phyloP scores from a whole-genome alignment of 2,329 filamentous ascomycete genomes.

The Stylonectria norvegica region DNA sequence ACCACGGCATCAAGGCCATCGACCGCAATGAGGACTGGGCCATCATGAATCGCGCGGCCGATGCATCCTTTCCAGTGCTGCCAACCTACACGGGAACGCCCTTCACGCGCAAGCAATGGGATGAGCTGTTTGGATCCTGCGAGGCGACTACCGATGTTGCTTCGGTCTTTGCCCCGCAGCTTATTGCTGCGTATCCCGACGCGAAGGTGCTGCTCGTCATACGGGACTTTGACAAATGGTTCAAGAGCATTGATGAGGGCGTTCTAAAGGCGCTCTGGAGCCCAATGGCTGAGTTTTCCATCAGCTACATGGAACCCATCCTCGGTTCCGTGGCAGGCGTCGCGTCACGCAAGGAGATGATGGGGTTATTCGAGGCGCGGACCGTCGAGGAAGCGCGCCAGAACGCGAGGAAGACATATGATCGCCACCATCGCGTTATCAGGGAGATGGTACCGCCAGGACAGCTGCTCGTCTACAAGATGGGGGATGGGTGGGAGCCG shows the following conservation, averaged over 20 bases:
- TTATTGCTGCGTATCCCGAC: conserved; percentile 31
- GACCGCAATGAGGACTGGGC: conserved; percentile 22
- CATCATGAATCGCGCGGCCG: conserved; percentile 26
- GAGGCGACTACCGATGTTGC: conserved; percentile 32
- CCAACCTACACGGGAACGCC: conserved; percentile 26
- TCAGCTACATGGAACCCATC: conserved; percentile 26
- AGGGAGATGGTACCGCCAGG: conserved; percentile 24
- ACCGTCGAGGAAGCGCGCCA: conserved; percentile 19
- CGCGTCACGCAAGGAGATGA: conserved; percentile 24
- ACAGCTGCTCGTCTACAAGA: conserved; percentile 29
- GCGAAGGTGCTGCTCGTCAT: conserved; percentile 34
- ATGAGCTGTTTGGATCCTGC: conserved; percentile 29
- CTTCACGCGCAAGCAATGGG: conserved; percentile 30
- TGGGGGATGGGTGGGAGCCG: conserved; percentile 36
- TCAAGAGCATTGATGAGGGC: conserved; percentile 29
- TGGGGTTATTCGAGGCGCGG: conserved; percentile 27
- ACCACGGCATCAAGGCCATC: conserved; percentile 28
- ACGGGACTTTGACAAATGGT: conserved; percentile 32
- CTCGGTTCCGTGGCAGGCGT: conserved; percentile 30
- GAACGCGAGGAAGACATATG: conserved; percentile 24
- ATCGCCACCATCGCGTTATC: conserved; percentile 28
- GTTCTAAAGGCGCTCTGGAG: conserved; percentile 25
- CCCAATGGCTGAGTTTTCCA: conserved; percentile 13
- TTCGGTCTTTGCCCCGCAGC: conserved; percentile 23
- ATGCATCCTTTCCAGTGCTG: conserved; percentile 28